phyloP scores from a whole-genome alignment of 2,329 filamentous ascomycete genomes.

The Nigrograna mackinnonii region DNA sequence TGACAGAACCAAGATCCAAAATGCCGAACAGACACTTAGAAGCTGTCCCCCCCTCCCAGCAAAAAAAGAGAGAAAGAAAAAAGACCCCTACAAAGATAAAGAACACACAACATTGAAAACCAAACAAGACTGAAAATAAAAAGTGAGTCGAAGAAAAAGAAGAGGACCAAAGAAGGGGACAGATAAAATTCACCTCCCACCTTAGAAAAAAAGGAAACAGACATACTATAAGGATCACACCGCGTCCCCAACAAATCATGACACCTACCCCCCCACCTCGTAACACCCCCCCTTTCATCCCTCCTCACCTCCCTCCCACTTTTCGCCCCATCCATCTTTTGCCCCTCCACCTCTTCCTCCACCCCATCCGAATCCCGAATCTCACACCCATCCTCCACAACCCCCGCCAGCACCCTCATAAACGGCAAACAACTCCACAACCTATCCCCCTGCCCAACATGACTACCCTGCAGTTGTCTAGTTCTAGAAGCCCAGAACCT shows the following conservation, averaged over 20 bases:
- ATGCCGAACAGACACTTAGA: too few species aligned
- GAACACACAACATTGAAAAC: too few species aligned
- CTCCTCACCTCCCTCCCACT: slow-evolving; percentile 46
- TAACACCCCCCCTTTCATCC: slow-evolving; percentile 53
- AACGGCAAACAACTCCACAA: slow-evolving; percentile 80
- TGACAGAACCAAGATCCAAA: too few species aligned
- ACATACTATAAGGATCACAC: slow-evolving; percentile 75
- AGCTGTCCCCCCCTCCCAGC: too few species aligned
- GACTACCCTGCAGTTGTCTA: slow-evolving; percentile 75
- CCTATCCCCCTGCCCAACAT: slow-evolving; percentile 72
- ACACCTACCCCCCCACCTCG: slow-evolving; percentile 65
- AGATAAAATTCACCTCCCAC: too few species aligned
- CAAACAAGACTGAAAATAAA: too few species aligned
- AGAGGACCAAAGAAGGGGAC: too few species aligned
- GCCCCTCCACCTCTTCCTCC: slow-evolving; percentile 39
- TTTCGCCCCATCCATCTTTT: slow-evolving; percentile 56
- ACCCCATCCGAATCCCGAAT: background rate
- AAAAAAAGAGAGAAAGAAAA: too few species aligned
- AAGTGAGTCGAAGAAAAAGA: too few species aligned
- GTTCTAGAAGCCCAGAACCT: slow-evolving; percentile 82
- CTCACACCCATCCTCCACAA: slow-evolving; percentile 60
- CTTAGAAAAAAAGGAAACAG: slow-evolving; percentile 3
- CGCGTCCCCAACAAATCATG: slow-evolving; percentile 83
- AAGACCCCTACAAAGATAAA: too few species aligned
- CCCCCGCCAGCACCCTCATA: slow-evolving; percentile 73